Evolutionary conservation across 805 yeast species (phyloP), one percentile per base, ranked within the genome.

Genomic region (Zygotorulaspora chibaensis): DNA sequence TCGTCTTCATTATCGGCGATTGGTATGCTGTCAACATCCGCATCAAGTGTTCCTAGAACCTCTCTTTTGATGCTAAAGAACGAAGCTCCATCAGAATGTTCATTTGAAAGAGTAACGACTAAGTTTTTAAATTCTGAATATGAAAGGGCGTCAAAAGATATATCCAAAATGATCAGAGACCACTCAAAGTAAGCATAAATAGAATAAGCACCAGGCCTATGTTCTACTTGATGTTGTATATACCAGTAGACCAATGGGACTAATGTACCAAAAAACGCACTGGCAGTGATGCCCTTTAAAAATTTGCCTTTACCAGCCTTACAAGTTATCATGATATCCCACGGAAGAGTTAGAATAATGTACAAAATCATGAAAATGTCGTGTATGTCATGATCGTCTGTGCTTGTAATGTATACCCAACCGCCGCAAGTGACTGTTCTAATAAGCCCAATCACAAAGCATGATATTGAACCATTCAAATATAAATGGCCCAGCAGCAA

Each of bases 381-480:
- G 64, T 93, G 99, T 71, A 84, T 81, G 66, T 91, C 96, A 57
- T 91, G 98, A 63, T 93, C 96, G 65, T 93, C 99, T 1, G 97
- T 88, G 6, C 96, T 86, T 1, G 99, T 93, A 52, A 93, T 85
- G 62, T 93, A 93, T 7, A 95, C 96, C 97, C 98, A 93, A 10
- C 98, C 98, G 61, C 99, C 99, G 61, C 98, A 93, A 1, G 96
- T 84, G 45, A 93, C 77, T 0, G 99, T 93, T 66, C 99, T 80
- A n/a, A 86, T 43, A 2, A 86, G 48, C n/a, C 99, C 99, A 3
- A 79, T 60, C 2, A 77, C 38, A 11, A 59, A 38, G 7, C 56
- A 47, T 0, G 46, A 6, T 2, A 51, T 18, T 3, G 63, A 57
- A 12, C 55, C 44, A 29, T 57, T 62, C n/a, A 81, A 49, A 35